Conservation (phyloP, 2,329 filamentous ascomycete genomes). For the Coniella lustricola region DNA sequence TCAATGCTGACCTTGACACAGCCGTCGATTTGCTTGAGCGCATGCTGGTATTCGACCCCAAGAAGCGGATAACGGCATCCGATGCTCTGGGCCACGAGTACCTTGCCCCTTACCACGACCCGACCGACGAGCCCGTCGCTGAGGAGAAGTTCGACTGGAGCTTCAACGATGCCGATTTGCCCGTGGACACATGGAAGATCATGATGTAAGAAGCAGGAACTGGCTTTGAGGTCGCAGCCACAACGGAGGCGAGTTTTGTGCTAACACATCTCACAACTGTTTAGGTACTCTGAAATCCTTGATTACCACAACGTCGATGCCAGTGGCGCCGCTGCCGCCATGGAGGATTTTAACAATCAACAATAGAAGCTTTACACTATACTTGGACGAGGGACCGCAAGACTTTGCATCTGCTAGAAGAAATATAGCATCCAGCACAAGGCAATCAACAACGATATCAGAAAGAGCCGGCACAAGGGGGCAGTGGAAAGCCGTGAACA, state of each 20-base stretch:
- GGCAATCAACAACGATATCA: conserved; percentile 14
- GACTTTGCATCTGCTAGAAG: background rate
- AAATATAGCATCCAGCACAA: conserved; percentile 11
- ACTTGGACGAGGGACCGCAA: background rate
- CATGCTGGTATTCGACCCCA: conserved; percentile 99
- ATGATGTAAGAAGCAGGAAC: conserved; percentile 74
- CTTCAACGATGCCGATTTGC: conserved; percentile 95
- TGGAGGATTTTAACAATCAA: conserved; percentile 36
- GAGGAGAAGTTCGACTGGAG: conserved; percentile 99
- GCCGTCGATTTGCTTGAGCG: conserved; percentile 90
- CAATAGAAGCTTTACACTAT: conserved; percentile 19
- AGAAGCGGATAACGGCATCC: conserved; percentile 82
- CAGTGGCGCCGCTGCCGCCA: conserved; percentile 25
- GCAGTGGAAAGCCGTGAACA: conserved; percentile 6
- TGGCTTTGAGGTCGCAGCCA: no score
- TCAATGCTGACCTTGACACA: conserved; percentile 28
- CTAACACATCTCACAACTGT: background rate
- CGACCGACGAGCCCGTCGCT: conserved; percentile 88
- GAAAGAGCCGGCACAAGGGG: conserved; percentile 4
- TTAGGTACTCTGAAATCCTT: conserved; percentile 95
- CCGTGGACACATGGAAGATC: conserved; percentile 99
- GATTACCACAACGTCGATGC: conserved; percentile 93
- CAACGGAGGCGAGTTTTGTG: background rate
- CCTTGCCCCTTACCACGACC: conserved; percentile 93
- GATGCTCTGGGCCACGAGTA: conserved; percentile 88